Conservation (phyloP, 495 filamentous ascomycete genomes). For the Neohortaea acidophila region DNA sequence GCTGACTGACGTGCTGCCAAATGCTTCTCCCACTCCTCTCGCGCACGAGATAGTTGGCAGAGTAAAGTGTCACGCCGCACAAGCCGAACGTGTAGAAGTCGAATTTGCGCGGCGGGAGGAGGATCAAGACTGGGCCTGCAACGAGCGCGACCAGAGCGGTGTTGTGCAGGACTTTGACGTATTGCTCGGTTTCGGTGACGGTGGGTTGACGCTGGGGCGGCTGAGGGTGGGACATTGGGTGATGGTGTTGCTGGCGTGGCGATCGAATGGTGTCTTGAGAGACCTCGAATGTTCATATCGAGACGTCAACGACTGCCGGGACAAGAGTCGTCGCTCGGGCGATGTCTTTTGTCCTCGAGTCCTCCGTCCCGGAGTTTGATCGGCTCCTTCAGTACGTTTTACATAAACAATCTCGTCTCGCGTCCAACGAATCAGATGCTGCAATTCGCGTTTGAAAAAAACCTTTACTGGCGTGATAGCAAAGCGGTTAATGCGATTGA, state of each 20-base stretch:
- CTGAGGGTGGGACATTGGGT: slow-evolving; percentile 15
- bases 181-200: slow-evolving; percentile 20
- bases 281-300: too few species aligned
- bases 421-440: too few species aligned
- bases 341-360: too few species aligned
- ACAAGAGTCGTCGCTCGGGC: too few species aligned
- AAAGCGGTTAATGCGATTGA: slow-evolving; percentile 13
- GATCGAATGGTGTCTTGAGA: too few species aligned
- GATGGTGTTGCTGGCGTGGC: too few species aligned
- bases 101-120: slow-evolving; percentile 68
- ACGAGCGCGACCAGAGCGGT: slow-evolving; percentile 48
- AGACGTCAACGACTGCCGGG: too few species aligned
- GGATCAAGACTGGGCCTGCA: slow-evolving; percentile 50
- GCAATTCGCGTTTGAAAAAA: too few species aligned
- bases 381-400: too few species aligned
- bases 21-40: slow-evolving; percentile 45
- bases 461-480: too few species aligned
- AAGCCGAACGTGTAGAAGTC: slow-evolving; percentile 52
- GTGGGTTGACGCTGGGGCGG: slow-evolving; percentile 14
- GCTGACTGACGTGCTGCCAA: slow-evolving; percentile 17
- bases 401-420: too few species aligned
- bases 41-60: slow-evolving; percentile 42
- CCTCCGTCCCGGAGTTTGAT: too few species aligned
- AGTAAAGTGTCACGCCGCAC: slow-evolving; percentile 25
- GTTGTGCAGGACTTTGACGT: slow-evolving; percentile 41